Evolutionary conservation across 202 grass and related monocot species (phyloP), one percentile per base, ranked within the genome.

Genomic region (Elaeis oleifera): DNA sequence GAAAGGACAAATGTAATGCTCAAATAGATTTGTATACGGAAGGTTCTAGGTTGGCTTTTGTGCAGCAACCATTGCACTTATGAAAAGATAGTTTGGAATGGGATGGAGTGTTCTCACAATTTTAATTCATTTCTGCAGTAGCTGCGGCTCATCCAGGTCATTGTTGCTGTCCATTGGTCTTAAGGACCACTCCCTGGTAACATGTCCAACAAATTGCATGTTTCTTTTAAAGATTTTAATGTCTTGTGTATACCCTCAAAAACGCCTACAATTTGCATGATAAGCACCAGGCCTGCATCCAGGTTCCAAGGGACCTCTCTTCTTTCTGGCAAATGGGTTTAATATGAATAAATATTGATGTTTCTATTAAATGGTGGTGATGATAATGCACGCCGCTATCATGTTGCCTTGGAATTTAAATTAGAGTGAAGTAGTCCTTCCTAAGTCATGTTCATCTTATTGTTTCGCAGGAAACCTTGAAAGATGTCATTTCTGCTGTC

Each of bases 181-280:
- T 22, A 97, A 84, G 61, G 88, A 97, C 61, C 92, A 91, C 78
- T 97, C 87, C 55, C 79, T 76, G 84, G 92, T 96, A 79, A 80
- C 18, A 61, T 56, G 4, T 32, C 49, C 4, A 20, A 55, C 28
- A 49, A 23, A 24, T 58, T 24, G 18, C 14, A 15, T 29, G 68
- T 74, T 52, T 6, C 39, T 54, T 66, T 22, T 3, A 24, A 24
- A 24, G 23, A 24, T 24, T 3, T 3, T 26, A 60, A 67, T 27
- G 26, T 36, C 13, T n/a, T 26, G 9, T 53, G n/a, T 51, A 18
- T 32, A 6, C 29, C 6, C 29, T 31, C 6, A 5, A 6, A 32
- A 32, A 5, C 4, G 6, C 5, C 4, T 31, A 6, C 5, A 2
- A 6, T 31, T 5, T 5, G 5, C 4, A 31, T 31, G 28, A 6